These are phyloP conservation scores for Flaveria brownii DNA, from an alignment of 129 eudicot species.

Conservation along the genomic window DNA sequence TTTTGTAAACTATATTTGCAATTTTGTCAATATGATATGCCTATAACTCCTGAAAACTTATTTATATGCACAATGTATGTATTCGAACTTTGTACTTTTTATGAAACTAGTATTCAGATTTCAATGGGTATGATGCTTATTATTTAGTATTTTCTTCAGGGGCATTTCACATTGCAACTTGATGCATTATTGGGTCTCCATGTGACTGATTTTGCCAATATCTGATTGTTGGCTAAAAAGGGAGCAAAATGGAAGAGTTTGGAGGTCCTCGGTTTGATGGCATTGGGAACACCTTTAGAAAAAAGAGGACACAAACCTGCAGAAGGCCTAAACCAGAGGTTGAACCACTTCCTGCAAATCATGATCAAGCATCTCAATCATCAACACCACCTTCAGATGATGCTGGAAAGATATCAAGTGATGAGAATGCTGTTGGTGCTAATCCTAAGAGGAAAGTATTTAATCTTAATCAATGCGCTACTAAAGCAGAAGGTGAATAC, in stretches of 20 bases:
- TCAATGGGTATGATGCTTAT: constrained; percentile 28
- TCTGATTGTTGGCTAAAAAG: constrained; percentile 25
- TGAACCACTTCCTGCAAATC: constrained; percentile 41
- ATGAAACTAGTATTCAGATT: neutral
- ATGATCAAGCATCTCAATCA: constrained; percentile 48
- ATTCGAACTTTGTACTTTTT: neutral
- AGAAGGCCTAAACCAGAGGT: constrained; percentile 79
- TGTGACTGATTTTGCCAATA: constrained; percentile 14
- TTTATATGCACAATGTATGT: neutral
- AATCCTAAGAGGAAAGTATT: constrained; percentile 75
- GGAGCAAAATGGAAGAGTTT: constrained; percentile 57
- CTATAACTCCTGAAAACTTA: neutral
- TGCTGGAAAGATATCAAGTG: constrained; percentile 63
- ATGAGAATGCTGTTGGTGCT: constrained; percentile 54
- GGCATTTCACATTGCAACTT: constrained; percentile 11
- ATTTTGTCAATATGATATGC: neutral
- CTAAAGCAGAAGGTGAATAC: constrained; percentile 46
- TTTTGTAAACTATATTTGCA: neutral
- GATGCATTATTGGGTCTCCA: constrained; percentile 21
- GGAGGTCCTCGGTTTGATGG: constrained; percentile 50
- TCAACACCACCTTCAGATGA: constrained; percentile 70
- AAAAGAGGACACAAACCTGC: constrained; percentile 68
- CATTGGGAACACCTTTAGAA: constrained; percentile 47
- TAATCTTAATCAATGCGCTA: constrained; percentile 75
- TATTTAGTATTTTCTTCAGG: constrained; percentile 29